Conservation (phyloP, 176 grass and related monocot genomes). For the Phyllostachys edulis region DNA sequence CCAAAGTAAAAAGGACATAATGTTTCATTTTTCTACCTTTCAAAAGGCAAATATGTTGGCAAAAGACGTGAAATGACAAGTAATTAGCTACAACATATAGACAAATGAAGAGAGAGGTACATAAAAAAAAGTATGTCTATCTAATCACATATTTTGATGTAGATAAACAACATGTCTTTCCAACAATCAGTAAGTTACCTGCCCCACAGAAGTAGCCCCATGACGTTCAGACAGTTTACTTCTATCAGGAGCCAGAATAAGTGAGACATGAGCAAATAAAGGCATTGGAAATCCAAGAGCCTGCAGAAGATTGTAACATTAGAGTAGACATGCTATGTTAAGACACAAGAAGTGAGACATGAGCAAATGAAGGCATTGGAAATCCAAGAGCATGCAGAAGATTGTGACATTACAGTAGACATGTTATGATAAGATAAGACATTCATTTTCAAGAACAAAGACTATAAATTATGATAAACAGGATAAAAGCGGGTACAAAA, state of each 20-base stretch:
- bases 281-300: constrained; percentile 97
- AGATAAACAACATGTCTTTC: neutral
- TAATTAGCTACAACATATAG: constrained; percentile 2
- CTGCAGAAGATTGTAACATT: constrained; percentile 37
- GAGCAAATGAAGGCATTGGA: constrained; percentile 96
- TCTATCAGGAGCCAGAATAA: constrained; percentile 98
- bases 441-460: neutral
- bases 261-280: constrained; percentile 94
- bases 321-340: neutral
- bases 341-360: constrained; percentile 86
- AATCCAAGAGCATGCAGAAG: constrained; percentile 78
- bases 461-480: neutral
- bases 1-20: constrained; percentile 30
- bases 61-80: neutral
- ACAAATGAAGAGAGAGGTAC: constrained; percentile 8
- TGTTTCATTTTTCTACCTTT: neutral
- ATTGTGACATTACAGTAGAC: neutral
- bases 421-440: neutral
- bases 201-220: constrained; percentile 96
- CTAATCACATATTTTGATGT: constrained; percentile 3
- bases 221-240: constrained; percentile 98
- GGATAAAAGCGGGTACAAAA: neutral
- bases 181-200: constrained; percentile 48
- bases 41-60: neutral
- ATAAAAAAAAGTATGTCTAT: neutral